phyloP scores from a whole-genome alignment of 176 grass and related monocot genomes.

The Hyparrhenia diplandra region DNA sequence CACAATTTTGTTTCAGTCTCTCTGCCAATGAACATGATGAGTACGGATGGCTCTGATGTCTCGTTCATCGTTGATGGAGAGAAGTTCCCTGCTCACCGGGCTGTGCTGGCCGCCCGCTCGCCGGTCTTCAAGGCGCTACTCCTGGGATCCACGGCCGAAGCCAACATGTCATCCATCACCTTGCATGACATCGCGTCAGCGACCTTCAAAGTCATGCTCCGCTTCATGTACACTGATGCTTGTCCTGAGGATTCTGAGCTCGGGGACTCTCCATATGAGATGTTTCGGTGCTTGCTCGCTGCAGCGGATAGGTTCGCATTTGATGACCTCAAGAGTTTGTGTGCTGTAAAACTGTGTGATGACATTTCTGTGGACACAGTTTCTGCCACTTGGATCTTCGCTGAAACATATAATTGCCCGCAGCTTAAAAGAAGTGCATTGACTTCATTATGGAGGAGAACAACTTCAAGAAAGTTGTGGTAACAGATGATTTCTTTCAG shows the following conservation, averaged over 20 bases:
- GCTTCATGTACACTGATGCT: slow-evolving; percentile 48
- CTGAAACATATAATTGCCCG: neutral
- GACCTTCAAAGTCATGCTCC: slow-evolving; percentile 37
- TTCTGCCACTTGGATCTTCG: neutral
- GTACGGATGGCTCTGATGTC: neutral
- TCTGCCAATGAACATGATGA: too few relatives aligned
- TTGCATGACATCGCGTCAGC: neutral
- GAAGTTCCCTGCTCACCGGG: slow-evolving; percentile 7
- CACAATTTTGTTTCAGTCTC: too few relatives aligned
- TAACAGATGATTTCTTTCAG: too few relatives aligned
- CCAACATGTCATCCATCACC: neutral
- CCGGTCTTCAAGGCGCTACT: too few relatives aligned
- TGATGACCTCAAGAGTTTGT: neutral
- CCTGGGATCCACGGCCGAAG: neutral
- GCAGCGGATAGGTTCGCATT: neutral
- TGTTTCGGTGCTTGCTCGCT: neutral
- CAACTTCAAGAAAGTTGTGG: too few relatives aligned
- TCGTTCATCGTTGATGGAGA: slow-evolving; percentile 11
- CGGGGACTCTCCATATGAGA: neutral
- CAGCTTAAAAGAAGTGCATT: too few relatives aligned
- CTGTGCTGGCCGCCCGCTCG: too few relatives aligned
- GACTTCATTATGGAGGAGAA: too few relatives aligned
- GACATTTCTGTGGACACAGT: neutral
- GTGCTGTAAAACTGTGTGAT: neutral
- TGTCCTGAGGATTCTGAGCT: neutral